Evolutionary conservation across 192 early-diverging fungal genomes (phyloP).

Genomic region (Thamnidium elegans): DNA sequence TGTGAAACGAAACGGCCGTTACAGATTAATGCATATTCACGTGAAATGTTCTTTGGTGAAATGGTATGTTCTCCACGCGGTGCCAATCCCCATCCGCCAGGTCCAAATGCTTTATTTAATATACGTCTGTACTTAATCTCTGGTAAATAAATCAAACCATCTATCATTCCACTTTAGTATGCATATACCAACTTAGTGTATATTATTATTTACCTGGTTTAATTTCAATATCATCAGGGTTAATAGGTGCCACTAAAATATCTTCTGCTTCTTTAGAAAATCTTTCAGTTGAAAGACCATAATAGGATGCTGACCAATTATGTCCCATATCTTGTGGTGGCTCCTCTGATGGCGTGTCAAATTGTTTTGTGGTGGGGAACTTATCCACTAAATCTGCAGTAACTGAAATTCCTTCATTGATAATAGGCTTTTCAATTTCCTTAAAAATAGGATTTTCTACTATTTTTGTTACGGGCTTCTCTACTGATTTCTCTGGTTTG

Average conservation of each 20-base stretch:
- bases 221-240: conserved; percentile 85
- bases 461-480: too few species aligned
- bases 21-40: conserved; percentile 91
- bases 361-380: neutral
- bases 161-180: conserved; percentile 32
- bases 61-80: conserved; percentile 88
- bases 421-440: too few species aligned
- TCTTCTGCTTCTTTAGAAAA: conserved; percentile 71
- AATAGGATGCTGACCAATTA: conserved; percentile 71
- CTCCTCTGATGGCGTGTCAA: conserved; percentile 6
- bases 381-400: too few species aligned
- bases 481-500: too few species aligned
- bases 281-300: conserved; percentile 69
- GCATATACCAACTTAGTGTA: neutral
- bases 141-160: conserved; percentile 91
- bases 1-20: conserved; percentile 80
- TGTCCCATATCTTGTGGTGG: conserved; percentile 22
- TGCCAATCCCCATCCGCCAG: conserved; percentile 86
- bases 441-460: too few species aligned
- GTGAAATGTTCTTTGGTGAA: conserved; percentile 69
- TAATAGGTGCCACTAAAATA: conserved; percentile 66
- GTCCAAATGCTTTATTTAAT: conserved; percentile 92
- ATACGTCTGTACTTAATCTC: conserved; percentile 98
- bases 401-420: too few species aligned
- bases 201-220: conserved; percentile 66